Base-by-base conservation (phyloP, 2,329 filamentous ascomycete species). In the Phyllosticta ampelicida region DNA sequence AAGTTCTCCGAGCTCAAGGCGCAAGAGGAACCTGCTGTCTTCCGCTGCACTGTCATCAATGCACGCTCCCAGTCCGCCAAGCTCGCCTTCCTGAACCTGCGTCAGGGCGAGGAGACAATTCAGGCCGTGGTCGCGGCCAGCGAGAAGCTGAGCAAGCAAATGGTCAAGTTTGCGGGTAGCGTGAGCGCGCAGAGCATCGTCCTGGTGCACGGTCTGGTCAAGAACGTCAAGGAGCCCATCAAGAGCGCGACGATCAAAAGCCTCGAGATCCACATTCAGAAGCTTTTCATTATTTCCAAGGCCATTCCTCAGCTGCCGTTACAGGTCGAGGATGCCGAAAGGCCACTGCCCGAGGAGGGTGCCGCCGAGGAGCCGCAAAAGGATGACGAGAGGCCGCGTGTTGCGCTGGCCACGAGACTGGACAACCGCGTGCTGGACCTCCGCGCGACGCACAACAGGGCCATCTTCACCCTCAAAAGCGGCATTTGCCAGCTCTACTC, bases 341-440 rank as follows among this genome's bases (percentile, higher is more conserved):
- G 77, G 55, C 75, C 77, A 3, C 68, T 79, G 30, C 77, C 77
- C 1, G 71, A 64, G 13, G 75, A 77, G 54, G 71, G 73, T 20
- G 74, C 78, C 48, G 77, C 78, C 61, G 73, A 74, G 5, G 68
- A 75, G 61, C 75, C 76, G 9, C 76, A 79, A 61, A 73, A 75
- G 54, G 74, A 78, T 56, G 80, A 80, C 60, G 76, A 78, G 9
- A 70, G 77, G 54, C 89, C 91, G 1, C 81, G 87, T 55, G 91
- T 95, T 28, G 87, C 83, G 61, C 83, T 97, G 71, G 84, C 85
- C 68, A 95, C 90, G 1, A 85, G 92, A 65, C 82, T 96, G 54
- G 87, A 95, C 78, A 96, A 97, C 80, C 85, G 89, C 61, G 89
- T 89, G 55, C 87, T 99, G 77, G 91, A 96, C 76, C 87, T 96